Evolutionary conservation across 192 early-diverging fungal genomes (phyloP).

Genomic region (Linnemannia hyalina): DNA sequence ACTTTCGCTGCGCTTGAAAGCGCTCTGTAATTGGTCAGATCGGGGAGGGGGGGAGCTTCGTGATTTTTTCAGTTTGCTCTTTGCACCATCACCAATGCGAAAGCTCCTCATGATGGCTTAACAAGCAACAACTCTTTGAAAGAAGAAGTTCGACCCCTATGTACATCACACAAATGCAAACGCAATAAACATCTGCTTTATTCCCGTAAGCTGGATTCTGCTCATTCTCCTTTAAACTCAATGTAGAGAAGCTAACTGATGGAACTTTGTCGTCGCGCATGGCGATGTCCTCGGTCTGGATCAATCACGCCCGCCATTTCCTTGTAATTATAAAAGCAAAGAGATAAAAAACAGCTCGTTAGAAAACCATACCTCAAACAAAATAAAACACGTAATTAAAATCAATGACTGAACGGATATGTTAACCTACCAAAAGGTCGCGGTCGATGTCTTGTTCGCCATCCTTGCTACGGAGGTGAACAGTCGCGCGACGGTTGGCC

Average conservation of each 20-base stretch:
- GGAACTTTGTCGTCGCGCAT: not conserved
- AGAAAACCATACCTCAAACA: not conserved
- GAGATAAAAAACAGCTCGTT: not conserved
- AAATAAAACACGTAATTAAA: not conserved
- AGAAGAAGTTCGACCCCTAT: not conserved
- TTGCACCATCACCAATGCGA: too few relatives aligned
- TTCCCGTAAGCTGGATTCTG: too few relatives aligned
- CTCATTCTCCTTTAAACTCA: too few relatives aligned
- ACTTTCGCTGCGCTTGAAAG: too few relatives aligned
- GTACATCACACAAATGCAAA: not conserved
- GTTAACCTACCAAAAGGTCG: slow-evolving; percentile 37
- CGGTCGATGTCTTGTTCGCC: slow-evolving; percentile 60
- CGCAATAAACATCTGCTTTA: too few relatives aligned
- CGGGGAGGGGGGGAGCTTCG: too few relatives aligned
- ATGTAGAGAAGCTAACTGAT: not conserved
- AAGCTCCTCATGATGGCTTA: too few relatives aligned
- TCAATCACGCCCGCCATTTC: slow-evolving; percentile 9
- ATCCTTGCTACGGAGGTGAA: slow-evolving; percentile 56
- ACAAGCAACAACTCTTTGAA: too few relatives aligned
- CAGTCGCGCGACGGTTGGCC: slow-evolving; percentile 56
- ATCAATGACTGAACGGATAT: not conserved
- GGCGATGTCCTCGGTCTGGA: slow-evolving; percentile 2
- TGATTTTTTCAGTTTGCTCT: too few relatives aligned
- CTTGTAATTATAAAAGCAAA: not conserved
- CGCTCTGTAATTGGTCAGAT: too few relatives aligned